Base-by-base conservation (phyloP, 495 filamentous ascomycete species). In the Penicillium tannophilum region DNA sequence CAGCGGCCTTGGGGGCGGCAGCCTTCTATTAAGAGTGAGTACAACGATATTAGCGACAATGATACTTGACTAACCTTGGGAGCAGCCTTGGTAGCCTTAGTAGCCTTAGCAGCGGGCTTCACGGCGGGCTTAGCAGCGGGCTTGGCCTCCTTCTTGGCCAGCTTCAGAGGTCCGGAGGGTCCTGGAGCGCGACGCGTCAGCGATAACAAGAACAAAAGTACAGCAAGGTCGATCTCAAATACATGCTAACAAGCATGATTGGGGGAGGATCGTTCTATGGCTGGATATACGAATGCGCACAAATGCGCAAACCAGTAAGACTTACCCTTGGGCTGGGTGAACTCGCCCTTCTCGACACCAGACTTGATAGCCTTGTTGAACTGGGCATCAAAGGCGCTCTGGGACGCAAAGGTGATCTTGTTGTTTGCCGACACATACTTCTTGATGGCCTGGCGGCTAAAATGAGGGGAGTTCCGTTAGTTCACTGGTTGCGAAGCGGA, bases 381-480 rank as follows among this genome's bases (percentile, higher is more conserved):
- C 66, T 93, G 88, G 62, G 84, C 83, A 72, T 94, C 93, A 73
- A 98, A 98, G 71, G 86, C 86, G 48, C 79, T 80, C 66, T 88
- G 86, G 35, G 79, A 82, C 53, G 86, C 84, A 56, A 79, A 81
- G 62, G 78, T 74, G 74, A 95, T 84, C 72, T 88, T 90, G 86
- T 98, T 97, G 88, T 99, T 98, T 66, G 90, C 86, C 75, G 85
- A 84, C 68, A 99, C 90, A 80, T 98, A 99, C 77, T 99, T 97
- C 89, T 97, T 97, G 73, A 99, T 86, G 28, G 90, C 89, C 74
- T 93, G 89, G 64, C 94, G 95, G 79, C 94, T 98, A 71, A 67
- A 48, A 47, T 26, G 35, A 47, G 41, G 36, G 30, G 61, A 56
- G 23, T 39, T 28, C 46, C 45, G 48, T 65, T 46, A 68, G 65